Conservation (phyloP, 768 basidiomycete genomes). For the Lanmaoa pseudosensibilis region DNA sequence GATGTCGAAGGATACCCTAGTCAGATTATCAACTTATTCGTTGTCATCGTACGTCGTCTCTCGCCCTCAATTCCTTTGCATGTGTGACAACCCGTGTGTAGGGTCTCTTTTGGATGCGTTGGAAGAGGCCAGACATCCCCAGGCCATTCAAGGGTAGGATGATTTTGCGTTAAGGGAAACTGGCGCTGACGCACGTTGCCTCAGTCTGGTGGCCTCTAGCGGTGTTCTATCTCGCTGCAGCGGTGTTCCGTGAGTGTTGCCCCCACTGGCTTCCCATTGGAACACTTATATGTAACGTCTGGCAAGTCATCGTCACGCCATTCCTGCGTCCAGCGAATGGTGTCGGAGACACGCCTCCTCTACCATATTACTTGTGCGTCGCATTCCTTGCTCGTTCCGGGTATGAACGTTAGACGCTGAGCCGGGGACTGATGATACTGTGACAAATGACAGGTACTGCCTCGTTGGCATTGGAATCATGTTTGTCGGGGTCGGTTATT, state of each 20-base stretch:
- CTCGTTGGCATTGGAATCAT: slow-evolving; percentile 53
- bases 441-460: slow-evolving; percentile 40
- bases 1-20: slow-evolving; percentile 50
- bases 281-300: not conserved
- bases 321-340: slow-evolving; percentile 54
- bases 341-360: slow-evolving; percentile 58
- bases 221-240: slow-evolving; percentile 51
- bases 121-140: slow-evolving; percentile 43
- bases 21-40: slow-evolving; percentile 58
- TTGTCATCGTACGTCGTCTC: slow-evolving; percentile 46
- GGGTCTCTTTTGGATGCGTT: slow-evolving; percentile 59
- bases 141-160: slow-evolving; percentile 54
- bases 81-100: slow-evolving; percentile 9
- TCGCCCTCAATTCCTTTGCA: no score
- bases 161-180: no score
- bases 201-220: slow-evolving; percentile 54
- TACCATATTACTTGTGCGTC: slow-evolving; percentile 56
- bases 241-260: slow-evolving; percentile 47
- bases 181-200: not conserved
- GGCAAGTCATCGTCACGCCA: slow-evolving; percentile 52
- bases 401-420: not conserved
- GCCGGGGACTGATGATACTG: not conserved
- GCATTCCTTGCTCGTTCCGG: slow-evolving; percentile 29
- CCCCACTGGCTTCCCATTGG: not conserved
- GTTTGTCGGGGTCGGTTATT: slow-evolving; percentile 47